Conservation (phyloP, 2,329 filamentous ascomycete species). For the Aureobasidium sp. region DNA sequence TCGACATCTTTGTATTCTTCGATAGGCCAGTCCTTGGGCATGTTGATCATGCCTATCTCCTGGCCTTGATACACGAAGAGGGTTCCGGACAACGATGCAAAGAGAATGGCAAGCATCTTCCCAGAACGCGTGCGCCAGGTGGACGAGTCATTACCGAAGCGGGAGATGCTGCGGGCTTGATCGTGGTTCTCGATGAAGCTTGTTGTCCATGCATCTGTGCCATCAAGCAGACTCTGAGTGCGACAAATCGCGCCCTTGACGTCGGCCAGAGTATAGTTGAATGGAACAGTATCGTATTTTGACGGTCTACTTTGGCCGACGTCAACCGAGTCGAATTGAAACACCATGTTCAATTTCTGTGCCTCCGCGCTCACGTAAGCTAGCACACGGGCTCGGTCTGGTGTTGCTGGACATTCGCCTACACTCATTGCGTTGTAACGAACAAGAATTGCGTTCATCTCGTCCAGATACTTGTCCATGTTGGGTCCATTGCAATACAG, state of each 20-base stretch:
- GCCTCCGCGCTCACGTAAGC: slow-evolving; percentile 45
- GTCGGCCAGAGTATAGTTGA: slow-evolving; percentile 2
- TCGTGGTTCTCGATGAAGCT: slow-evolving; percentile 61
- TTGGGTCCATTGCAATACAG: slow-evolving; percentile 28
- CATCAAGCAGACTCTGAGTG: slow-evolving; percentile 48
- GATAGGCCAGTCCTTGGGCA: slow-evolving; percentile 46
- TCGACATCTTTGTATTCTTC: slow-evolving; percentile 45
- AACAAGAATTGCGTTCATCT: slow-evolving; percentile 37
- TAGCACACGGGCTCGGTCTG: slow-evolving; percentile 40
- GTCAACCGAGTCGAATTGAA: slow-evolving; percentile 44
- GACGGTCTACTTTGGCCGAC: slow-evolving; percentile 44
- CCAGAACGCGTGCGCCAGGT: slow-evolving; percentile 31
- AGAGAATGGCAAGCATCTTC: slow-evolving; percentile 44
- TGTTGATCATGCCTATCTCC: slow-evolving; percentile 58
- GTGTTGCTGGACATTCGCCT: slow-evolving; percentile 44
- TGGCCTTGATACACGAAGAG: slow-evolving; percentile 60
- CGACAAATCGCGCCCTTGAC: slow-evolving; percentile 34
- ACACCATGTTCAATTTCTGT: slow-evolving; percentile 59
- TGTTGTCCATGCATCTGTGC: slow-evolving; percentile 56
- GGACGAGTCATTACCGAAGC: slow-evolving; percentile 43
- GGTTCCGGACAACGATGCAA: slow-evolving; percentile 32
- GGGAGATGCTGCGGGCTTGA: slow-evolving; percentile 51
- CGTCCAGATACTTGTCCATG: slow-evolving; percentile 42
- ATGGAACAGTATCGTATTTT: slow-evolving; percentile 18
- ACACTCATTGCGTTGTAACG: slow-evolving; percentile 45